Evolutionary conservation across 805 yeast species (phyloP), one percentile per base, ranked within the genome.

Genomic region (Schwanniomyces pseudopolymorphus): DNA sequence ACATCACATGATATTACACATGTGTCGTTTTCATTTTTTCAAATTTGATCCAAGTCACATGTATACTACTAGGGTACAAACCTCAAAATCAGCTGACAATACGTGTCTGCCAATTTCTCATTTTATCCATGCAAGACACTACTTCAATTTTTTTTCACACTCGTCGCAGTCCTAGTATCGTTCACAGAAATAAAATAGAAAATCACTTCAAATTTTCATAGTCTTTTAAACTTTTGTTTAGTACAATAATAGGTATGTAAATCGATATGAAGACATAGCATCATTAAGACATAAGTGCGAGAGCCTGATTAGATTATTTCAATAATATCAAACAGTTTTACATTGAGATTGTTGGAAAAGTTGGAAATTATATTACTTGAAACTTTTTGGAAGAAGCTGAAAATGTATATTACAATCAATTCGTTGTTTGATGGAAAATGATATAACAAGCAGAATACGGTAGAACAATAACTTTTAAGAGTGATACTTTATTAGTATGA

Each of bases 201-300:
- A 42, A 36, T 43, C 16, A 33, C 14, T 38, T 38, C 35, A 31
- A 25, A 39, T 46, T 44, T 45, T 40, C 26, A 33, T 40, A 26
- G 37, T 46, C 40, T 35, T 42, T 41, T 44, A 22, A 38, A 38
- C 38, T 40, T 44, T 42, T 40, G 36, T 36, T 36, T 46, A 43
- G 48, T 51, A 53, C 47, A 53, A 38, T 45, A 48, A 53, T 49
- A 50, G 53, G 56, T 53, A 53, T 53, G 56, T 53, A 43, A 20
- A 20, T 20, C 20, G 35, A 31, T 31, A 31, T 17, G 7, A 31
- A 16, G 20, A 31, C 35, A 31, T 31, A 31, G 35, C 20, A 31
- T 31, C 8, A 17, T 4, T 31, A 17, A 16, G 19, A 5, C 8
- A 31, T 17, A 16, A 20, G 11, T 14, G 20, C 6, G 35, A 31